Conservation (phyloP, 306 rosid species). For the Vachellia collinsii region DNA sequence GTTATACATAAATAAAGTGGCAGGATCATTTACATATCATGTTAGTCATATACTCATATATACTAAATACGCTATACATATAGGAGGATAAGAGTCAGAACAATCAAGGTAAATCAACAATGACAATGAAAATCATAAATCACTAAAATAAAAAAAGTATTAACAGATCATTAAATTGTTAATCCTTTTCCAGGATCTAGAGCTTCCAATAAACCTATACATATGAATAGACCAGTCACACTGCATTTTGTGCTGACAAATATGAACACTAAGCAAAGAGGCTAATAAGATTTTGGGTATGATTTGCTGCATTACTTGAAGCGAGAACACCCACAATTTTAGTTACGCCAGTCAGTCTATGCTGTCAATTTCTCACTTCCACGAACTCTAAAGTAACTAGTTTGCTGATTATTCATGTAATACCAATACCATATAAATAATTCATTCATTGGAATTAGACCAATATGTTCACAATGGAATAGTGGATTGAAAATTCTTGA, state of each 20-base stretch:
- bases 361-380: constrained; percentile 17
- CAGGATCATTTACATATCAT: background rate
- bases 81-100: background rate
- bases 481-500: background rate
- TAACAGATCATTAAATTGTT: background rate
- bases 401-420: constrained; percentile 4
- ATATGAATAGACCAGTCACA: constrained; percentile 3
- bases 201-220: background rate
- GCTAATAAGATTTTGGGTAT: constrained; percentile 13
- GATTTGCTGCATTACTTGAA: constrained; percentile 2
- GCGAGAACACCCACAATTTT: background rate
- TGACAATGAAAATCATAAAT: constrained; percentile 1
- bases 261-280: constrained; percentile 1
- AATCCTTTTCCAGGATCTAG: background rate
- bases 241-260: constrained; percentile 9
- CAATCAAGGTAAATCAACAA: background rate
- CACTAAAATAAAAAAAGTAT: background rate
- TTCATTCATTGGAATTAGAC: background rate
- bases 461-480: background rate
- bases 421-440: constrained; percentile 1
- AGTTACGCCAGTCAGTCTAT: background rate
- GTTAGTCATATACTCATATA: background rate
- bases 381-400: background rate
- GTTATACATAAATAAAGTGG: background rate
- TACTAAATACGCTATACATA: background rate